Evolutionary conservation across 2,329 filamentous ascomycete species (phyloP).

Genomic region (Akanthomyces dipterigenus): DNA sequence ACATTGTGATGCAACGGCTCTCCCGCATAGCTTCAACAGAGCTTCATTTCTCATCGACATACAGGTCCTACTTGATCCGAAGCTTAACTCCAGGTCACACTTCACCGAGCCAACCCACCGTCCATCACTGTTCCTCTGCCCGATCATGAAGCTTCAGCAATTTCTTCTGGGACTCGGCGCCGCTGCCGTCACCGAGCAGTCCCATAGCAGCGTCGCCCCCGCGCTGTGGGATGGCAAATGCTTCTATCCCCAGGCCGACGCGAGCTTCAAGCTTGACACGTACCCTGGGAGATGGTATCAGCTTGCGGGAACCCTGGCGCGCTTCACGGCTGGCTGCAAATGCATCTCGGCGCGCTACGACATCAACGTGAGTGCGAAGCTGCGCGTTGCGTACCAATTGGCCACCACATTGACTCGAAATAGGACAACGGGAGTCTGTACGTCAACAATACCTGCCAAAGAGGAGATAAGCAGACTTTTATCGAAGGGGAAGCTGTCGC

Average conservation of each 20-base stretch:
- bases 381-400: neutral
- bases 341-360: conserved; percentile 26
- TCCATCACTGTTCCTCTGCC: neutral
- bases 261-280: conserved; percentile 21
- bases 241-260: conserved; percentile 25
- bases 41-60: neutral
- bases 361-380: conserved; percentile 21
- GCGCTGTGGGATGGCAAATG: conserved; percentile 25
- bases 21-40: neutral
- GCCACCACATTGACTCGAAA: neutral
- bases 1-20: neutral
- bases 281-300: conserved; percentile 29
- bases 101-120: neutral
- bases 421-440: conserved; percentile 25
- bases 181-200: neutral
- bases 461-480: conserved; percentile 19
- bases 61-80: too few species aligned
- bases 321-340: conserved; percentile 25
- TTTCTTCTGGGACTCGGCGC: neutral
- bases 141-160: conserved; percentile 3
- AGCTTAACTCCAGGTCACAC: too few species aligned
- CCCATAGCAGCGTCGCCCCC: conserved; percentile 19
- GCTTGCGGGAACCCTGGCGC: conserved; percentile 25
- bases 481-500: conserved; percentile 24
- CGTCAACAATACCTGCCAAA: conserved; percentile 27